A percentile compares a stretch with the other conserved stretches of the same genome.
Conservation (phyloP, 1,139 yeast genomes). For the Yamadazyma friedrichii region DNA sequence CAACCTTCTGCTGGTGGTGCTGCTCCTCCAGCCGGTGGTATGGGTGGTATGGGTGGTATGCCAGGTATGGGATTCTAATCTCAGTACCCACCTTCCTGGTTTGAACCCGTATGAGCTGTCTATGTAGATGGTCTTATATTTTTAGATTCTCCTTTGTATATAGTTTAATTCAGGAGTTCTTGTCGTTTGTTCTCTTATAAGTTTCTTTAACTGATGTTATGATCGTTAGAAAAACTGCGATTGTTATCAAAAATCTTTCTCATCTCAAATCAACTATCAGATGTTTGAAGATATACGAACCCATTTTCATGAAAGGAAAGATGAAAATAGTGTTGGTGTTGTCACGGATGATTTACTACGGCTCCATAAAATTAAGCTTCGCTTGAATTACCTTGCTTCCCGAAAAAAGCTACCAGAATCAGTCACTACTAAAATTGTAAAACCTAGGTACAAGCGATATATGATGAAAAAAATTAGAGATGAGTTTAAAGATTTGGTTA, state of each 20-base stretch:
- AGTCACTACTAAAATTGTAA: slow-evolving; percentile 1
- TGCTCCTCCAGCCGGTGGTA: slow-evolving; percentile 57
- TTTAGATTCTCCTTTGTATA: not conserved
- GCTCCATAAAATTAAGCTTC: slow-evolving; percentile 3
- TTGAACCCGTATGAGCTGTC: not conserved
- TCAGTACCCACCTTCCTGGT: not conserved
- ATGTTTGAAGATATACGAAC: slow-evolving; percentile 9
- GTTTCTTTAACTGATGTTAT: too few relatives aligned
- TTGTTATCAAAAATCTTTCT: too few relatives aligned
- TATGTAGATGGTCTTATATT: too few relatives aligned
- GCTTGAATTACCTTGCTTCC: not conserved
- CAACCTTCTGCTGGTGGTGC: slow-evolving; percentile 79
- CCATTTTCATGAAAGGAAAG: not conserved
- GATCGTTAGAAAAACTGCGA: too few relatives aligned
- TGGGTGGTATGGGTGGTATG: slow-evolving; percentile 45
- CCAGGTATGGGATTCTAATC: slow-evolving; percentile 17
- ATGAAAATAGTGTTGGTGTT: not conserved
- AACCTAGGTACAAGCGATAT: slow-evolving; percentile 6
- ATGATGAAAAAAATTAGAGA: slow-evolving; percentile 6
- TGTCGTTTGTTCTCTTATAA: too few relatives aligned
- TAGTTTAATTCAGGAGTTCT: not conserved
- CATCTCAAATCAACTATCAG: too few relatives aligned
- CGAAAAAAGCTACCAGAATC: slow-evolving; percentile 1
- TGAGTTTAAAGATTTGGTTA: slow-evolving; percentile 7
- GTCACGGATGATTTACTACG: slow-evolving; percentile 5